Evolutionary conservation across 1,139 yeast genomes (phyloP).

Genomic region (Chernovozyma sophiae-reginae): DNA sequence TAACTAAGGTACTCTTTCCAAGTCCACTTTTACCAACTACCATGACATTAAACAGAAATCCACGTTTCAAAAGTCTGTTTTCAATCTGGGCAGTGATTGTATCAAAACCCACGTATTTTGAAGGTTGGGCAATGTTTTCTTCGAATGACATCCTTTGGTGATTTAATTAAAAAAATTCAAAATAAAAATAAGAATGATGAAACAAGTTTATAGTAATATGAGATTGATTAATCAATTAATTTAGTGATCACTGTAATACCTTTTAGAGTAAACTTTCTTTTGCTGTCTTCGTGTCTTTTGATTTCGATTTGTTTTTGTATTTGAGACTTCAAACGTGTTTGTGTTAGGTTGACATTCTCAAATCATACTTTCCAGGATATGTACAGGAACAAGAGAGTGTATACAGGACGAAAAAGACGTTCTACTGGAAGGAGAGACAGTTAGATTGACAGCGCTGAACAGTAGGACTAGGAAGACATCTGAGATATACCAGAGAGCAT

Average conservation of each 20-base stretch:
- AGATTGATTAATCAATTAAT: neutral
- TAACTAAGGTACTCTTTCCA: slow-evolving; percentile 88
- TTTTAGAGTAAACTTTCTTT: too few species aligned
- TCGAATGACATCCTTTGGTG: slow-evolving; percentile 11
- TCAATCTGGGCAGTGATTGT: slow-evolving; percentile 95
- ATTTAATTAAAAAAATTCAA: too few species aligned
- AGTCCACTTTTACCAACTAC: slow-evolving; percentile 93
- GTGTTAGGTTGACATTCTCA: slow-evolving; percentile 4
- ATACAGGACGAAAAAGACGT: too few species aligned
- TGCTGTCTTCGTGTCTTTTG: too few species aligned
- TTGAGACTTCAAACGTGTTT: slow-evolving; percentile 4
- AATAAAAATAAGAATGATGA: too few species aligned
- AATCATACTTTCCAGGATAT: neutral
- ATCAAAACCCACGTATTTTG: slow-evolving; percentile 86
- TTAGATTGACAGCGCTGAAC: too few species aligned
- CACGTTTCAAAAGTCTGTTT: slow-evolving; percentile 83
- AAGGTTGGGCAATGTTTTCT: slow-evolving; percentile 26
- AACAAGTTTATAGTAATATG: too few species aligned
- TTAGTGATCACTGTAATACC: too few species aligned
- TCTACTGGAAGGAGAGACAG: too few species aligned
- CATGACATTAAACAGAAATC: slow-evolving; percentile 92
- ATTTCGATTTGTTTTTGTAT: slow-evolving; percentile 1
- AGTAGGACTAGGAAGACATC: too few species aligned
- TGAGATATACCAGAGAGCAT: too few species aligned
- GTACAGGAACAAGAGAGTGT: too few species aligned